These are phyloP conservation scores for Gracilariopsis chorda DNA, from an alignment of 23 red algal genomes.

Conservation along the genomic window DNA sequence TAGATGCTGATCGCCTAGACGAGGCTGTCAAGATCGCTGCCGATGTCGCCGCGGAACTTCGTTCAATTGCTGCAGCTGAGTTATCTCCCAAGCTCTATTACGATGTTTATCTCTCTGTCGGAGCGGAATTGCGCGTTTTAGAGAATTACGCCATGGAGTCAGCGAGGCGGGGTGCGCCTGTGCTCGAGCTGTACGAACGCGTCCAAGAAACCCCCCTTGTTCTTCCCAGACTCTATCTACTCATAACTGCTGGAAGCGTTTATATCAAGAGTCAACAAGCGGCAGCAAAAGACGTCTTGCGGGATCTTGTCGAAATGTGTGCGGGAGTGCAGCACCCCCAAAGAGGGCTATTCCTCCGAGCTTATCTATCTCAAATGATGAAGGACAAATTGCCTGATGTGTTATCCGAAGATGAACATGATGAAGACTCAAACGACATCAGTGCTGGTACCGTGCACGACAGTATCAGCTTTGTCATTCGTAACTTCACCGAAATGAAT, in stretches of 20 bases:
- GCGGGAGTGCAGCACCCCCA: slow-evolving; percentile 87
- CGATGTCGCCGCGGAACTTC: slow-evolving; percentile 68
- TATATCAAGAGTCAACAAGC: slow-evolving; percentile 63
- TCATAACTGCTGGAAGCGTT: slow-evolving; percentile 78
- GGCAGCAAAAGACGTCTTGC: slow-evolving; percentile 65
- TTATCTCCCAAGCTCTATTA: slow-evolving; percentile 84
- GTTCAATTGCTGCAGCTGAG: slow-evolving; percentile 31
- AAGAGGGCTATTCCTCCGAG: slow-evolving; percentile 82
- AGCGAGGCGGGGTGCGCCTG: slow-evolving; percentile 52
- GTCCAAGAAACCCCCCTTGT: slow-evolving; percentile 79
- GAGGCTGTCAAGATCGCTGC: slow-evolving; percentile 70
- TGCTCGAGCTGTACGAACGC: slow-evolving; percentile 76
- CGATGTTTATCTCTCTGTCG: slow-evolving; percentile 87
- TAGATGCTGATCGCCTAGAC: slow-evolving; percentile 63
- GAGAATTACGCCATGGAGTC: slow-evolving; percentile 55
- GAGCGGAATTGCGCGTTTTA: slow-evolving; percentile 60
- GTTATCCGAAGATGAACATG: slow-evolving; percentile 17
- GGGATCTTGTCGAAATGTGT: slow-evolving; percentile 95
- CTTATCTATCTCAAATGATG: slow-evolving; percentile 81
- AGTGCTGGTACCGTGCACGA: slow-evolving; percentile 42
- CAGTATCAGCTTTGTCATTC: slow-evolving; percentile 75
- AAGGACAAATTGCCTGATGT: slow-evolving; percentile 60
- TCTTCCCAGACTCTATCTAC: slow-evolving; percentile 82
- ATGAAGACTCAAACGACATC: slow-evolving; percentile 23
- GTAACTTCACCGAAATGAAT: slow-evolving; percentile 93